Conservation (phyloP, 805 yeast species). For the Teunomyces barrocoloradensis region DNA sequence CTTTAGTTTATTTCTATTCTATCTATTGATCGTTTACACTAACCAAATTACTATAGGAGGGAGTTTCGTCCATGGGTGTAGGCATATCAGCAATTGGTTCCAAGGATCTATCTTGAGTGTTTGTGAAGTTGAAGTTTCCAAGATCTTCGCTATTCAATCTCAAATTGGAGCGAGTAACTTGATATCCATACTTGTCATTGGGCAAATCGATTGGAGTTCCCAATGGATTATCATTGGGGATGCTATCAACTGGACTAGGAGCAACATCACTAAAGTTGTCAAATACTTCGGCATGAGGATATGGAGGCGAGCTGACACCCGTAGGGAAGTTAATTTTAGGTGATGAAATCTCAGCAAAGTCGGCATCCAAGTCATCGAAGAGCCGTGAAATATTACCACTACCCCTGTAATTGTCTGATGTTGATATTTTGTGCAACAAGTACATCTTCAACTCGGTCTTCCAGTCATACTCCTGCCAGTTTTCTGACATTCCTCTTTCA, state of each 20-base stretch:
- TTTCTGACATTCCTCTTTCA: conserved; percentile 16
- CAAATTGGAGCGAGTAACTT: not conserved
- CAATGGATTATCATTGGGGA: conserved; percentile 5
- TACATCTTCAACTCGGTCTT: conserved; percentile 20
- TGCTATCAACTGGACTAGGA: conserved; percentile 8
- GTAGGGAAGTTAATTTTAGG: conserved; percentile 6
- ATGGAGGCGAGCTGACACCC: not conserved
- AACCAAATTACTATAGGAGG: conserved; percentile 12
- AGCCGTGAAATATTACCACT: conserved; percentile 34
- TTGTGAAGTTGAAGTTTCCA: not conserved
- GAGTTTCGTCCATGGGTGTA: conserved; percentile 23
- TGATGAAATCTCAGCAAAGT: conserved; percentile 9
- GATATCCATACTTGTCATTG: not conserved
- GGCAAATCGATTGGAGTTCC: conserved; percentile 11
- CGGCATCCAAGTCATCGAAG: conserved; percentile 23
- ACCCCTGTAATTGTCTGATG: conserved; percentile 30
- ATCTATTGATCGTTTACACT: conserved; percentile 5
- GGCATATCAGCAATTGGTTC: conserved; percentile 26
- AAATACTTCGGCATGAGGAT: not conserved
- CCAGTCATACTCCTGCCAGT: conserved; percentile 32
- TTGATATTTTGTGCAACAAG: conserved; percentile 9
- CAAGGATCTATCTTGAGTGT: conserved; percentile 7
- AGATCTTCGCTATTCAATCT: conserved; percentile 1
- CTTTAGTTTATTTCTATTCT: not conserved
- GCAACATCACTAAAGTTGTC: conserved; percentile 7